Evolutionary conservation across 2,329 filamentous ascomycete species (phyloP).

Genomic region (Trichoderma sp.): DNA sequence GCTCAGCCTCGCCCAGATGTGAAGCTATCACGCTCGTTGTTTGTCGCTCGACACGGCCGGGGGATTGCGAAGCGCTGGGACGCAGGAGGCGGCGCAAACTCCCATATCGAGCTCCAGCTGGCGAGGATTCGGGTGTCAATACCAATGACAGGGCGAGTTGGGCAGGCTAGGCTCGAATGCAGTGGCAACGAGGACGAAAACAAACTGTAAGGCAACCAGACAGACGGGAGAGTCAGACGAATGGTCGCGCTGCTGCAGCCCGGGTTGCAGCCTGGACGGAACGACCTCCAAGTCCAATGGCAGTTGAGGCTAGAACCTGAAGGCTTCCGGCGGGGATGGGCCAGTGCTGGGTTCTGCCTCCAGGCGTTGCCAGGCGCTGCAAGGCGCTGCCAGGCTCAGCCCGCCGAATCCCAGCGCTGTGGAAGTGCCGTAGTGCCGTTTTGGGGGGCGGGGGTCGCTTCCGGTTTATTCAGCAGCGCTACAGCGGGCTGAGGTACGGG

Average conservation of each 20-base stretch:
- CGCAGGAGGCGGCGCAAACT: slow-evolving; percentile 4
- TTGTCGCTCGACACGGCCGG: background rate
- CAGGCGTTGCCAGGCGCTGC: background rate
- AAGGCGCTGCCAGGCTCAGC: background rate
- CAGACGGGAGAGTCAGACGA: background rate
- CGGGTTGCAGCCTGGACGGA: background rate
- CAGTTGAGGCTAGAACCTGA: background rate
- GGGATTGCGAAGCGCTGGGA: slow-evolving; percentile 11
- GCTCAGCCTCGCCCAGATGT: slow-evolving; percentile 11
- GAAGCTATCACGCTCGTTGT: slow-evolving; percentile 18
- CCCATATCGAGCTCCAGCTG: slow-evolving; percentile 17
- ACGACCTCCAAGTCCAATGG: background rate
- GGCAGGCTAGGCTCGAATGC: background rate
- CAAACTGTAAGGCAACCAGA: background rate
- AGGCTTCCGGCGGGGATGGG: background rate
- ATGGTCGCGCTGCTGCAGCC: slow-evolving; percentile 7
- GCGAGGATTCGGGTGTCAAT: background rate
- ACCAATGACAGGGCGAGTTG: background rate
- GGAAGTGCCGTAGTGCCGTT: slow-evolving; percentile 9
- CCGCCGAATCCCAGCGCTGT: slow-evolving; percentile 4
- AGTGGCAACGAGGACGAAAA: background rate
- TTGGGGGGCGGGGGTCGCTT: background rate
- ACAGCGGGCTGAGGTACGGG: background rate
- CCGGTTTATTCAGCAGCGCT: background rate
- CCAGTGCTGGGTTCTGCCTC: background rate